Evolutionary conservation across 2,329 filamentous ascomycete genomes (phyloP).

Genomic region (Samsoniella hepiali): DNA sequence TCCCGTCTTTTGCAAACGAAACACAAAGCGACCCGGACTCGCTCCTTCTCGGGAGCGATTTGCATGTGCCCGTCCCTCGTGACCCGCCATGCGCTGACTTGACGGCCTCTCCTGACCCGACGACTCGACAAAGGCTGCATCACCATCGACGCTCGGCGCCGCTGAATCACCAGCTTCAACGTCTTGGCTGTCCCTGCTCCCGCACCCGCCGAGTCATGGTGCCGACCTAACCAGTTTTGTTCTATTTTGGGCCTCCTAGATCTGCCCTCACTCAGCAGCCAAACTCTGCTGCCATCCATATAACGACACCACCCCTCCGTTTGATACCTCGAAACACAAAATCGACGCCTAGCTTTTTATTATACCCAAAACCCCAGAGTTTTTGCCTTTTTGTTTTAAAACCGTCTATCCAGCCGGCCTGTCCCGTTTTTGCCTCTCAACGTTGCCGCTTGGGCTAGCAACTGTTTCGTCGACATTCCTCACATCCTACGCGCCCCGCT

Average conservation of each 20-base stretch:
- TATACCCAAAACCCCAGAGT: constrained; percentile 6
- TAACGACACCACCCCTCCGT: neutral
- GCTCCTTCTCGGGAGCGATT: constrained; percentile 5
- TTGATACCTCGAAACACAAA: constrained; percentile 2
- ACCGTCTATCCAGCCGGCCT: neutral
- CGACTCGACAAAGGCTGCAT: constrained; percentile 4
- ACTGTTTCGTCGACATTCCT: constrained; percentile 29
- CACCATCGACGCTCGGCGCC: neutral
- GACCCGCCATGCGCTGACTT: constrained; percentile 18
- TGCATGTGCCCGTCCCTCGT: constrained; percentile 8
- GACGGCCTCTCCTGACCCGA: constrained; percentile 9
- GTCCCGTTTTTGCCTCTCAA: neutral
- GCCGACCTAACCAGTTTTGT: constrained; percentile 26
- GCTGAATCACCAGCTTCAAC: neutral
- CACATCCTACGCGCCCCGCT: constrained; percentile 24
- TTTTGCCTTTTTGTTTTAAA: constrained; percentile 2
- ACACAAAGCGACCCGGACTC: neutral
- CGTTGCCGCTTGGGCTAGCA: neutral
- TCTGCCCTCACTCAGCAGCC: constrained; percentile 1
- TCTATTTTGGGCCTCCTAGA: constrained; percentile 26
- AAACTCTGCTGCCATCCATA: constrained; percentile 21
- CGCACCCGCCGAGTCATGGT: constrained; percentile 29
- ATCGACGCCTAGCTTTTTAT: constrained; percentile 2
- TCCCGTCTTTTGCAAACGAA: neutral
- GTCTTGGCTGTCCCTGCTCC: neutral